A percentile compares a stretch with the other conserved stretches of the same genome.
Conservation (phyloP, 345 rosid genomes). For the Gossypium arboreum region DNA sequence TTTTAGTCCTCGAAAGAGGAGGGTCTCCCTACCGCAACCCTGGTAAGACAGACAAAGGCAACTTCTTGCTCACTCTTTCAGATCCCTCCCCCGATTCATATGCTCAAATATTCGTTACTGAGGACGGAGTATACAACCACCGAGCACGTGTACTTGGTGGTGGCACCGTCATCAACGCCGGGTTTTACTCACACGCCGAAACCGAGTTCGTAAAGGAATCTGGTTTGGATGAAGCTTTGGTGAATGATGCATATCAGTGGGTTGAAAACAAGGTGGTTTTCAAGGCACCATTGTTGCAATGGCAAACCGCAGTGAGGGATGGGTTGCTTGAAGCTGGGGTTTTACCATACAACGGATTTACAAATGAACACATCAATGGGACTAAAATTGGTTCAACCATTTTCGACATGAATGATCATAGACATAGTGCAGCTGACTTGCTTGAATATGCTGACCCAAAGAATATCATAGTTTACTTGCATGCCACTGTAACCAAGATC, state of each 20-base stretch:
- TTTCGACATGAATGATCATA: conserved; percentile 54
- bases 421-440: conserved; percentile 77
- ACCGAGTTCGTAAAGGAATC: conserved; percentile 31
- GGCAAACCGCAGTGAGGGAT: conserved; percentile 78
- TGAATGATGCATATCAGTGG: conserved; percentile 59
- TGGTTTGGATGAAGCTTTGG: conserved; percentile 46
- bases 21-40: conserved; percentile 60
- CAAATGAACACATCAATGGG: conserved; percentile 56
- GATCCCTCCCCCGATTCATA: conserved; percentile 45
- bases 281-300: conserved; percentile 40
- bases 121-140: conserved; percentile 72
- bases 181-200: conserved; percentile 66
- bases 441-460: conserved; percentile 61
- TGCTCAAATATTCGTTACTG: conserved; percentile 63
- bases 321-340: conserved; percentile 68
- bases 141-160: conserved; percentile 84
- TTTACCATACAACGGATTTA: conserved; percentile 61
- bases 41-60: conserved; percentile 37
- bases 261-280: conserved; percentile 64
- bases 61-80: conserved; percentile 34
- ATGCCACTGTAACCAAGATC: conserved; percentile 60
- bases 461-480: conserved; percentile 44
- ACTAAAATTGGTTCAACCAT: conserved; percentile 72
- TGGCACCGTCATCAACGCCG: conserved; percentile 69
- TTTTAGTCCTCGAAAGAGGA: conserved; percentile 74